phyloP scores from a whole-genome alignment of 768 basidiomycete genomes.

The Lyophyllum atratum region DNA sequence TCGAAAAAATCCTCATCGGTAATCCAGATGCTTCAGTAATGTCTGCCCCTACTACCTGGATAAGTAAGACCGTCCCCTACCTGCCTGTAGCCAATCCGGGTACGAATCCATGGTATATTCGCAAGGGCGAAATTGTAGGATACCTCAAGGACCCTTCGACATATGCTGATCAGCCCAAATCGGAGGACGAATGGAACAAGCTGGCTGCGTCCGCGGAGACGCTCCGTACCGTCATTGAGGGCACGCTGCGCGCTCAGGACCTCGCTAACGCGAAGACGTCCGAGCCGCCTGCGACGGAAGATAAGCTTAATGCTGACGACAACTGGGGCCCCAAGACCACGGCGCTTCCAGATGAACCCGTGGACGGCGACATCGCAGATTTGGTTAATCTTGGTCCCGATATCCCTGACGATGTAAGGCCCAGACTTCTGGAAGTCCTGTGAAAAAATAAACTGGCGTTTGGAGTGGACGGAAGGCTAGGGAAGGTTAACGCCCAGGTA shows the following conservation, averaged over 20 bases:
- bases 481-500: conserved; percentile 20
- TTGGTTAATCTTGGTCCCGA: background rate
- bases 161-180: background rate
- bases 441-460: background rate
- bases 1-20: conserved; percentile 16
- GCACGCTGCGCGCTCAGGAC: background rate
- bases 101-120: conserved; percentile 2
- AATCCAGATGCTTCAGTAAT: background rate
- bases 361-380: background rate
- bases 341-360: conserved; percentile 16
- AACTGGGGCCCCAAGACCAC: conserved; percentile 29
- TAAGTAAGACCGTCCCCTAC: background rate
- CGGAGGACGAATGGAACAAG: background rate
- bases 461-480: background rate
- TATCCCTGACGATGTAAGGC: background rate
- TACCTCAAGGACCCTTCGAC: background rate
- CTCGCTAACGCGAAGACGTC: background rate
- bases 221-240: background rate
- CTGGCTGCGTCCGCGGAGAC: background rate
- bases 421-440: conserved; percentile 15
- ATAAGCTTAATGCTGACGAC: conserved; percentile 19
- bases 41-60: conserved; percentile 10
- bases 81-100: conserved; percentile 12
- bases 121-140: conserved; percentile 11
- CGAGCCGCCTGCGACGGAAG: conserved; percentile 15